Conservation (phyloP, 495 filamentous ascomycete genomes). For the Podospora pseudoanserina region DNA sequence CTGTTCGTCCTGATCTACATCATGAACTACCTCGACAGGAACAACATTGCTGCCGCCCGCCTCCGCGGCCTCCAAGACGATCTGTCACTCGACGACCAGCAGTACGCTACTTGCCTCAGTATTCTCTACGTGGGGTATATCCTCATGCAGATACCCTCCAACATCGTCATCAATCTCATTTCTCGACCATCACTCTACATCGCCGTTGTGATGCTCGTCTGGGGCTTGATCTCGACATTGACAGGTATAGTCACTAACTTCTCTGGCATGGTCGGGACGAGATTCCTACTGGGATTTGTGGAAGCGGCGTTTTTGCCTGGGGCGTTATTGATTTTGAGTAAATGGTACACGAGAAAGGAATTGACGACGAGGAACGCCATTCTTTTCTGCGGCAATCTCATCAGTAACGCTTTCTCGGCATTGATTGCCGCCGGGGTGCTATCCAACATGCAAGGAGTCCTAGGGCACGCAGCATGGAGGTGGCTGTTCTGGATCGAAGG, state of each 20-base stretch:
- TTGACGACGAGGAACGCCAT: slow-evolving; percentile 53
- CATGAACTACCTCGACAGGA: slow-evolving; percentile 73
- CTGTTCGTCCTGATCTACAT: slow-evolving; percentile 59
- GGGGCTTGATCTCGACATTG: slow-evolving; percentile 64
- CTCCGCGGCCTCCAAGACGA: slow-evolving; percentile 47
- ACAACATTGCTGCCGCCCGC: slow-evolving; percentile 49
- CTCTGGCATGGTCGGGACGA: slow-evolving; percentile 56
- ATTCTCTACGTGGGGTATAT: slow-evolving; percentile 53
- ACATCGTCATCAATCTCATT: slow-evolving; percentile 41
- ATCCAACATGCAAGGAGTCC: slow-evolving; percentile 47
- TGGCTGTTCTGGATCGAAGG: slow-evolving; percentile 77
- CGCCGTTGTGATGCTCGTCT: slow-evolving; percentile 57
- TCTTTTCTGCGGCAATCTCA: slow-evolving; percentile 58
- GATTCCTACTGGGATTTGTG: slow-evolving; percentile 67
- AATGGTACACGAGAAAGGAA: slow-evolving; percentile 56
- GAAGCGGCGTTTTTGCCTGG: slow-evolving; percentile 47
- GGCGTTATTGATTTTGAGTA: slow-evolving; percentile 47
- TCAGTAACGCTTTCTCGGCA: slow-evolving; percentile 59
- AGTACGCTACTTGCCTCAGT: slow-evolving; percentile 41
- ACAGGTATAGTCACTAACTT: slow-evolving; percentile 58
- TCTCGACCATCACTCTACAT: slow-evolving; percentile 42
- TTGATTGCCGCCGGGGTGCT: slow-evolving; percentile 56
- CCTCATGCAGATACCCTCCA: slow-evolving; percentile 48
- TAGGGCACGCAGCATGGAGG: slow-evolving; percentile 48
- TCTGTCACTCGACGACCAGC: slow-evolving; percentile 34